phyloP scores from a whole-genome alignment of 176 grass and related monocot genomes.

The Cocos nucifera region DNA sequence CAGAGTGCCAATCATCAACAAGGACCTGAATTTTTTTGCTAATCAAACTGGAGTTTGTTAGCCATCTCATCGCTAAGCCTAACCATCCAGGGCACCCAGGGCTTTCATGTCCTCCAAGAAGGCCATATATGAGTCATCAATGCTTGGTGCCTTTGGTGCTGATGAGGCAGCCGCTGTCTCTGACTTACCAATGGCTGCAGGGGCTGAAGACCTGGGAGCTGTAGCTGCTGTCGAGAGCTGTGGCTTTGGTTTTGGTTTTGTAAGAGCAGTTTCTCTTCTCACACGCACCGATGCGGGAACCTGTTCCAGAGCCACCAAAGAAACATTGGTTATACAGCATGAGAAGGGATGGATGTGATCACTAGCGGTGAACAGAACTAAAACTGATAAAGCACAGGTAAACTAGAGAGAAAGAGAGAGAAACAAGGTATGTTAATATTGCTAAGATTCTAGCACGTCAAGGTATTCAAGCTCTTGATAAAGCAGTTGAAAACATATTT shows the following conservation, averaged over 20 bases:
- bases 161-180: constrained; percentile 26
- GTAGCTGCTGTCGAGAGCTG: constrained; percentile 25
- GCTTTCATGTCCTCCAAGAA: constrained; percentile 98
- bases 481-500: too few species aligned
- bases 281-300: constrained; percentile 92
- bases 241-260: constrained; percentile 66
- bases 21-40: too few species aligned
- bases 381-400: too few species aligned
- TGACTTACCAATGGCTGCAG: constrained; percentile 22
- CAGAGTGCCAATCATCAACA: too few species aligned
- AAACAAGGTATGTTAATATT: too few species aligned
- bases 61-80: constrained; percentile 17
- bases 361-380: too few species aligned
- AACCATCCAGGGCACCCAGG: constrained; percentile 76
- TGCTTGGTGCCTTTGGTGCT: constrained; percentile 58
- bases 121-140: constrained; percentile 90
- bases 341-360: too few species aligned
- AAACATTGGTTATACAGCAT: too few species aligned
- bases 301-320: constrained; percentile 17
- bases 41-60: too few species aligned
- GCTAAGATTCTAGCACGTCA: too few species aligned
- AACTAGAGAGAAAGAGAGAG: too few species aligned
- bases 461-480: too few species aligned
- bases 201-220: constrained; percentile 26
- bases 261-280: constrained; percentile 72